These are phyloP conservation scores for Trichoderma arundinaceum DNA, from an alignment of 2,329 filamentous ascomycete species.

Conservation along the genomic window DNA sequence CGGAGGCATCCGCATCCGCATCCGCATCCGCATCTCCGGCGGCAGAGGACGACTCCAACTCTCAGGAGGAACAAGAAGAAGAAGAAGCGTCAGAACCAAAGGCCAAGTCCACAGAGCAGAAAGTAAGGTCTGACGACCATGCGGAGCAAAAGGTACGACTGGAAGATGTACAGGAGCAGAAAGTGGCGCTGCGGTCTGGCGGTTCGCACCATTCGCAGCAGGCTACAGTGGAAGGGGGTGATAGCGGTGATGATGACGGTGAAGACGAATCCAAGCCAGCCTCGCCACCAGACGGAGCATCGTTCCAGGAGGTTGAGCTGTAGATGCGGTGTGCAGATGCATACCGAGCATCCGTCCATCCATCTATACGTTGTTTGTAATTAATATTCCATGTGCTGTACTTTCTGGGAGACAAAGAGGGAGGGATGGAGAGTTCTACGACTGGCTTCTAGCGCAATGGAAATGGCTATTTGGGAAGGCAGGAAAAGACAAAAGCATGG, in stretches of 20 bases:
- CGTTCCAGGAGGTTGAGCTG: slow-evolving; percentile 69
- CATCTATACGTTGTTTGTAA: not conserved
- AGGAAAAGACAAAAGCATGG: slow-evolving; percentile 21
- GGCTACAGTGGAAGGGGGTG: slow-evolving; percentile 24
- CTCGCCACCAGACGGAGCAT: slow-evolving; percentile 60
- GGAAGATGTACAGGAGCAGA: slow-evolving; percentile 61
- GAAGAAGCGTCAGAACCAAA: slow-evolving; percentile 36
- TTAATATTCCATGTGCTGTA: not conserved
- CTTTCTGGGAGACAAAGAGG: not conserved
- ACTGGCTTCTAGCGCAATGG: not conserved
- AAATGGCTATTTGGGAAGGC: not conserved
- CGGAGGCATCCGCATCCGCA: slow-evolving; percentile 33
- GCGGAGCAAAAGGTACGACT: slow-evolving; percentile 63
- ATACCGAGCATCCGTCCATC: not conserved
- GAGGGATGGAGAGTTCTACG: not conserved
- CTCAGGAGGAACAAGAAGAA: slow-evolving; percentile 35
- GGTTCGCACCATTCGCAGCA: slow-evolving; percentile 40
- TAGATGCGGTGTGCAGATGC: slow-evolving; percentile 41
- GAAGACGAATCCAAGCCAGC: slow-evolving; percentile 48
- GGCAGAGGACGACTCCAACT: slow-evolving; percentile 38
- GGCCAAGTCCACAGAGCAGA: slow-evolving; percentile 44
- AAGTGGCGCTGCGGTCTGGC: slow-evolving; percentile 56
- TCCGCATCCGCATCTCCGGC: slow-evolving; percentile 13
- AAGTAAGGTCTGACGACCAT: slow-evolving; percentile 42
- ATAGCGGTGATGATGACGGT: slow-evolving; percentile 40